Percentiles rank a stretch among this genome's conserved stretches.
These are phyloP conservation scores for Eucalyptus viminalis DNA, from an alignment of 345 rosid genomes.

Conservation along the genomic window DNA sequence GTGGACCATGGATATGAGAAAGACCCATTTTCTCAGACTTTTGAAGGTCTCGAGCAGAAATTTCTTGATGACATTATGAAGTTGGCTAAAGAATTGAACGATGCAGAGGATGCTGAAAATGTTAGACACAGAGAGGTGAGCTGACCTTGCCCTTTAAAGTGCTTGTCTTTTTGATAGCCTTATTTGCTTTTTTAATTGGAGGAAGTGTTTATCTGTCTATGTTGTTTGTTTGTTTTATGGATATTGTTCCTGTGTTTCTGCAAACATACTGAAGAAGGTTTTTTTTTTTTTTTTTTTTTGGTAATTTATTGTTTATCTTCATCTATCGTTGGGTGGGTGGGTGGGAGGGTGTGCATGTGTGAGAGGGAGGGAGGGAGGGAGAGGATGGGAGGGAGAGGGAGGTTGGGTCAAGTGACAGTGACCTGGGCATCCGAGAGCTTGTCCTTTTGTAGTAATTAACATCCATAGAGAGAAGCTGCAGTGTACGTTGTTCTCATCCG, in stretches of 20 bases:
- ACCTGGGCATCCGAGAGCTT: neutral
- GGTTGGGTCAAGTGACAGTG: neutral
- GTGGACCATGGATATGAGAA: constrained; percentile 40
- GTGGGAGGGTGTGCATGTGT: fast-evolving
- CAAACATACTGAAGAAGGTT: neutral
- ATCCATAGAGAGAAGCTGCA: neutral
- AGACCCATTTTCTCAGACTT: constrained; percentile 23
- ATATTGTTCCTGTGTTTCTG: neutral
- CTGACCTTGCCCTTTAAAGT: neutral
- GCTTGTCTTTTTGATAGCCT: neutral
- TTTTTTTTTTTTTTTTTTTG: neutral
- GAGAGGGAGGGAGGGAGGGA: neutral
- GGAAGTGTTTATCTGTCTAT: neutral
- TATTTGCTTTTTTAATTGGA: neutral
- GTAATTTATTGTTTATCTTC: neutral
- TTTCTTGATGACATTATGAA: constrained; percentile 56
- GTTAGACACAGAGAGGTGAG: constrained; percentile 80
- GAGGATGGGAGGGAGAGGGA: neutral
- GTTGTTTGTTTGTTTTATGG: neutral
- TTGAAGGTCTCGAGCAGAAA: constrained; percentile 64
- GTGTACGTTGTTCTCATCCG: neutral
- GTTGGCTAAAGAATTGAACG: constrained; percentile 57
- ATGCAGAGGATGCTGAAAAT: constrained; percentile 82
- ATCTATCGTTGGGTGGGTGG: neutral
- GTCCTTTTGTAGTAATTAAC: neutral